Evolutionary conservation across 2,329 filamentous ascomycete genomes (phyloP).

Genomic region (Diaporthe sp.): DNA sequence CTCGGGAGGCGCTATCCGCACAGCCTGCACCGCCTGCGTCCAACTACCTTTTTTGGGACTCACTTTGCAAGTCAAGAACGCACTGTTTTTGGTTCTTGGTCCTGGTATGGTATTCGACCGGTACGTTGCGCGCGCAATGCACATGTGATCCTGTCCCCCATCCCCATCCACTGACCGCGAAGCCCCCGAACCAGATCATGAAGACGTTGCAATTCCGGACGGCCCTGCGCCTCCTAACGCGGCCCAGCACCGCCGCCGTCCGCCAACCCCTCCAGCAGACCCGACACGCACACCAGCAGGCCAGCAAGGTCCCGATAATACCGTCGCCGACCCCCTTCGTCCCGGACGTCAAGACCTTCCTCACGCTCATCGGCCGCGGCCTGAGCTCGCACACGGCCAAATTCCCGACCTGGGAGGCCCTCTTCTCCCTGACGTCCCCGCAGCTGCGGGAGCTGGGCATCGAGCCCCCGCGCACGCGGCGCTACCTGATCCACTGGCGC

Average conservation of each 20-base stretch:
- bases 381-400: conserved; percentile 86
- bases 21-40: neutral
- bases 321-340: conserved; percentile 87
- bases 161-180: conserved; percentile 13
- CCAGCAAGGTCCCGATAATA: conserved; percentile 49
- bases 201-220: conserved; percentile 45
- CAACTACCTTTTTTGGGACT: neutral
- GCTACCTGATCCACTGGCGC: conserved; percentile 90
- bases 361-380: conserved; percentile 90
- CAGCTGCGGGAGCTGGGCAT: conserved; percentile 88
- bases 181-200: conserved; percentile 32
- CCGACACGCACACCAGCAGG: conserved; percentile 59
- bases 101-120: conserved; percentile 6
- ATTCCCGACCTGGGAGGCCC: conserved; percentile 89
- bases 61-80: neutral
- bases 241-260: conserved; percentile 47
- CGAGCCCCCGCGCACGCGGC: conserved; percentile 84
- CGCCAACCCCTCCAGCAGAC: conserved; percentile 54
- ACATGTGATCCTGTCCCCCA: neutral
- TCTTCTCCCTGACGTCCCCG: conserved; percentile 83
- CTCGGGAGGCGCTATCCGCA: neutral
- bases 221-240: conserved; percentile 46
- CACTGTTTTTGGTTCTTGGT: neutral
- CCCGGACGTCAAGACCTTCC: conserved; percentile 86
- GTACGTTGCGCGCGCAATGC: neutral